Base-by-base conservation (phyloP, 768 basidiomycete species). In the Leccinum boreale region DNA sequence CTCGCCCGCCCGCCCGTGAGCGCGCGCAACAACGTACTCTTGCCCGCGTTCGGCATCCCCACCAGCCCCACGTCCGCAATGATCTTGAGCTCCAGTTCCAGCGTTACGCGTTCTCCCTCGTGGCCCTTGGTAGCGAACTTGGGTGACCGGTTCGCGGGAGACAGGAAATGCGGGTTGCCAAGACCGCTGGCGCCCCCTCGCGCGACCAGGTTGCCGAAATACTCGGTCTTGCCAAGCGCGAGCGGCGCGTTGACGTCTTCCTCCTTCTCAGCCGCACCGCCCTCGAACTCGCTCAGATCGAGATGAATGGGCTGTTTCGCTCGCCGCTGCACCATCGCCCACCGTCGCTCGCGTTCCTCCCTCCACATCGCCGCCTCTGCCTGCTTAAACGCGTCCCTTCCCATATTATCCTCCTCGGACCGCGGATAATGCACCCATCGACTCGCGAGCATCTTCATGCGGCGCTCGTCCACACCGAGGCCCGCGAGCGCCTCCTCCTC, bases 1-100 rank as follows among this genome's bases (percentile, higher is more conserved):
- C 84, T 87, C 11, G 91, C 89, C 26, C 90, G 79, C 3, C 92
- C 87, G 8, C 90, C 91, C 0, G 95, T 97, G 9, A 98, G 75
- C 0, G 94, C 94, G 19, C 92, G 86, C 4, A 98, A 78, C 2
- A 99, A 74, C 0, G 97, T 98, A 72, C 92, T 95, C 76, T 92
- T 91, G 28, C 88, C 96, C 0, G 91, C 93, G 64, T 98, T 99
- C 7, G 97, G 97, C 77, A 97, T 86, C 0, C 97, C 97, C 2
- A 99, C 94, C 19, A 99, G 77, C 0, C 93, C 97, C n/a, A 98
- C 79, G 70, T 99, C 96, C 3, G 96, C 94, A 3, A 95, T 79
- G 6, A 96, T 80, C 72, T 98, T 98, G 59, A 99, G 87, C 71
- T 97, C 96, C 14, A 99, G 78, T 19, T 86, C 81, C n/a, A 98